A percentile compares a stretch with the other conserved stretches of the same genome.
phyloP scores from a whole-genome alignment of 2,329 filamentous ascomycete species.

The Talaromyces atroroseus region DNA sequence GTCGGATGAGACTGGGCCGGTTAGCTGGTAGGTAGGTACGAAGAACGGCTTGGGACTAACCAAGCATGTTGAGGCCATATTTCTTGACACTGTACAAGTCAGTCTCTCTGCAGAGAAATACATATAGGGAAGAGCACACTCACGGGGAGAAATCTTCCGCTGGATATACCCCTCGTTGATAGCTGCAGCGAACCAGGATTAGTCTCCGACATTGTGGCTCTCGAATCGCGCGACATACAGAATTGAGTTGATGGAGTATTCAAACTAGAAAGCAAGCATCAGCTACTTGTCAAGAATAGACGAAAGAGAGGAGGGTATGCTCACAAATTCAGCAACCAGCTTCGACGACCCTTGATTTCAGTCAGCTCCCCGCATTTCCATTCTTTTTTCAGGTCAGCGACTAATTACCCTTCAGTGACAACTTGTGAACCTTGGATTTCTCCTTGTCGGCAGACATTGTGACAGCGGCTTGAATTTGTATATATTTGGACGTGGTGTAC shows the following conservation, averaged over 20 bases:
- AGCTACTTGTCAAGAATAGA: not conserved
- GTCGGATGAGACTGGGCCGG: conserved; percentile 70
- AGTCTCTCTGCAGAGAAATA: not conserved
- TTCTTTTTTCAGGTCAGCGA: not conserved
- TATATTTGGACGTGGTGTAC: not conserved
- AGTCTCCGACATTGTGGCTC: conserved; percentile 3
- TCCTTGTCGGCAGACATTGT: conserved; percentile 49
- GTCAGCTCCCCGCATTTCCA: conserved; percentile 24
- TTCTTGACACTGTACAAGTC: conserved; percentile 68
- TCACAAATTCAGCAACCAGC: conserved; percentile 89
- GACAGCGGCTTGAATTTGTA: not conserved
- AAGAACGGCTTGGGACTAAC: conserved; percentile 38
- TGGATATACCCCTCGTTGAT: conserved; percentile 78
- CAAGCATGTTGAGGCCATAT: conserved; percentile 97
- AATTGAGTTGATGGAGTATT: conserved; percentile 97
- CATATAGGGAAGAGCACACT: conserved; percentile 28
- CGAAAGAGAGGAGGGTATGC: conserved; percentile 26
- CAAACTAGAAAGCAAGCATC: conserved; percentile 51
- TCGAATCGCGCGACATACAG: conserved; percentile 52
- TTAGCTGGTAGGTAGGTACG: conserved; percentile 15
- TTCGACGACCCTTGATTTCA: conserved; percentile 60
- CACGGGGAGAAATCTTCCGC: conserved; percentile 94
- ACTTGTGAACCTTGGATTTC: conserved; percentile 89
- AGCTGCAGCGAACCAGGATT: conserved; percentile 47
- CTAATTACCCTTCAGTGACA: conserved; percentile 54